These are phyloP conservation scores for Coffea eugenioides DNA, from an alignment of 257 asterid species.

Conservation along the genomic window DNA sequence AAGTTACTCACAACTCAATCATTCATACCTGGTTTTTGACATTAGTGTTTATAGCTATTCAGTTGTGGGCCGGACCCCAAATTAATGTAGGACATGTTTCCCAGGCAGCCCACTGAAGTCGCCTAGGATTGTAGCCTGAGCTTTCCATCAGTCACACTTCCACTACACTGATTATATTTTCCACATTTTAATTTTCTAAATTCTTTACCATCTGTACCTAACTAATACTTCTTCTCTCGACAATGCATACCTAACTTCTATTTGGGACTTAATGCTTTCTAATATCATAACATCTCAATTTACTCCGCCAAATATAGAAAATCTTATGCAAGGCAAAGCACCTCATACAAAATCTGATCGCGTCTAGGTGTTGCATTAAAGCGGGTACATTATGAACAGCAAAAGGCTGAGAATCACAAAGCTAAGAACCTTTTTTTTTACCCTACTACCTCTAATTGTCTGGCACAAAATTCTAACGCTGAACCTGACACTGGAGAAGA, in stretches of 20 bases:
- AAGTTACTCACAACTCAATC: background rate
- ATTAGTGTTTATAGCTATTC: constrained; percentile 6
- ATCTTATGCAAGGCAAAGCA: background rate
- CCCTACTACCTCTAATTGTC: no score
- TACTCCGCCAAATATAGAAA: background rate
- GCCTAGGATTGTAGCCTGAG: background rate
- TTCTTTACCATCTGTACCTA: background rate
- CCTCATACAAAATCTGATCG: background rate
- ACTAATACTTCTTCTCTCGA: background rate
- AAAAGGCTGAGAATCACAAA: background rate
- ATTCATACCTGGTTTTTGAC: background rate
- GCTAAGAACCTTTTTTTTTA: background rate
- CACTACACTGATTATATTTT: background rate
- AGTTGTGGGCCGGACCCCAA: background rate
- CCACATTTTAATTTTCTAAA: background rate
- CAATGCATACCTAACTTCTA: background rate
- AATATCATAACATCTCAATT: background rate
- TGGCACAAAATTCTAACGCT: no score
- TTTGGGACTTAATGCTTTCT: background rate
- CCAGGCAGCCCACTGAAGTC: background rate
- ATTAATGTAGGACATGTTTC: constrained; percentile 4
- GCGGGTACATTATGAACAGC: background rate
- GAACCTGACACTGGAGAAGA: no score
- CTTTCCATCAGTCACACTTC: background rate
- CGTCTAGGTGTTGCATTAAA: background rate